These are phyloP conservation scores for Monosporascus sp. DNA, from an alignment of 2,329 filamentous ascomycete genomes.

Conservation along the genomic window DNA sequence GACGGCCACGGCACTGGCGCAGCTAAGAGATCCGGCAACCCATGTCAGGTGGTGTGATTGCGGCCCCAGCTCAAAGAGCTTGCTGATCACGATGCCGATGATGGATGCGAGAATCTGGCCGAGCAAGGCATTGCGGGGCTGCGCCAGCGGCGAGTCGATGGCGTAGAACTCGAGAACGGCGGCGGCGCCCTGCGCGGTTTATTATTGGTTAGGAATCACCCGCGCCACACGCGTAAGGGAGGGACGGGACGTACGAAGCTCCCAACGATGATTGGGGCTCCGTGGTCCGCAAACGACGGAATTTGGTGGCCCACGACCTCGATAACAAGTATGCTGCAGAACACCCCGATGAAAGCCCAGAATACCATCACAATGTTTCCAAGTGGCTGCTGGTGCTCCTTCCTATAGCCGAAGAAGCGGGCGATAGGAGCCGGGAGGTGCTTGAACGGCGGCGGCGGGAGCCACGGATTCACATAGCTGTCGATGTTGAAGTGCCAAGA, in stretches of 20 bases:
- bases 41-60: conserved; percentile 50
- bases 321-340: conserved; percentile 56
- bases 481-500: conserved; percentile 69
- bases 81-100: conserved; percentile 57
- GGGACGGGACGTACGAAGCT: conserved; percentile 55
- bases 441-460: conserved; percentile 62
- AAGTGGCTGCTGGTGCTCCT: conserved; percentile 28
- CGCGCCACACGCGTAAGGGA: background rate
- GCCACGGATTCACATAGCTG: conserved; percentile 62
- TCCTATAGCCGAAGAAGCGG: conserved; percentile 63
- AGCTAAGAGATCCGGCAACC: conserved; percentile 61
- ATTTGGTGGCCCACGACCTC: conserved; percentile 51
- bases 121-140: conserved; percentile 64
- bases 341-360: conserved; percentile 62
- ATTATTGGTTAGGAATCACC: background rate
- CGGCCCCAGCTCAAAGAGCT: conserved; percentile 54
- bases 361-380: conserved; percentile 56
- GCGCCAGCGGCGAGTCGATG: conserved; percentile 66
- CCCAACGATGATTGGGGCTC: conserved; percentile 58
- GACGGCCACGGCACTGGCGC: conserved; percentile 54
- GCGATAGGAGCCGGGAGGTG: conserved; percentile 61
- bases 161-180: conserved; percentile 71
- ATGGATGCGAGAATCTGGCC: conserved; percentile 61
- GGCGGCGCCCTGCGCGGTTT: conserved; percentile 55
- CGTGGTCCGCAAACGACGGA: conserved; percentile 45